phyloP scores from a whole-genome alignment of 176 grass and related monocot genomes.

The Raddia distichophylla region DNA sequence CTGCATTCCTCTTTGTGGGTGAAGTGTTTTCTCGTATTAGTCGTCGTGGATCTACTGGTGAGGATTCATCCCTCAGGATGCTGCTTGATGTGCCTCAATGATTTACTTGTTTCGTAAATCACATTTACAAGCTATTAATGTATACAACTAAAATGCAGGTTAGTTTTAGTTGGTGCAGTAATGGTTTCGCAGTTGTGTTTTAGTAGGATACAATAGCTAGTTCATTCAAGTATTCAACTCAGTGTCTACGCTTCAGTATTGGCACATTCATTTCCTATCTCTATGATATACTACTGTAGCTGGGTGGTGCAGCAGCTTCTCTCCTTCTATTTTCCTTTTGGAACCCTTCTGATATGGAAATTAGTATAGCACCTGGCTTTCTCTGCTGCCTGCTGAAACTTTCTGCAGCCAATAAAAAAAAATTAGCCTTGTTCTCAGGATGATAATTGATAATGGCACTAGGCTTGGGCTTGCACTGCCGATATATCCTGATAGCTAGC shows the following conservation, averaged over 20 bases:
- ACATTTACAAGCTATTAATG: slow-evolving; percentile 18
- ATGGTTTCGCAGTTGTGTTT: slow-evolving; percentile 2
- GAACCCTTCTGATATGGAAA: background rate
- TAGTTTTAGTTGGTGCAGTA: slow-evolving; percentile 16
- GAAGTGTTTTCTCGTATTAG: slow-evolving; percentile 89
- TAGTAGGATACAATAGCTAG: slow-evolving; percentile 18
- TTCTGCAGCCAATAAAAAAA: background rate
- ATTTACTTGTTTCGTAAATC: slow-evolving; percentile 34
- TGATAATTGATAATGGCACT: background rate
- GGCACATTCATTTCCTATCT: background rate
- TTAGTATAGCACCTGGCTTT: background rate
- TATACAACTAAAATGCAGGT: background rate
- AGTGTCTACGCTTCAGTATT: background rate
- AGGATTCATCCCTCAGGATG: slow-evolving; percentile 26
- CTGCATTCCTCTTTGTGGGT: slow-evolving; percentile 70
- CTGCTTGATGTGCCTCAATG: slow-evolving; percentile 22
- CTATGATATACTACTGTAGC: background rate
- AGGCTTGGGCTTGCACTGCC: background rate
- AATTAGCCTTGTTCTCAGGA: background rate
- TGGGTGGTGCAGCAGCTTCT: slow-evolving; percentile 6
- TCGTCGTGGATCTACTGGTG: slow-evolving; percentile 88
- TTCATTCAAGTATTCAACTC: slow-evolving; percentile 14
- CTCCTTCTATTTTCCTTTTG: background rate
- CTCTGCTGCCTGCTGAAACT: background rate
- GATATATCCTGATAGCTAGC: slow-evolving; percentile 8